phyloP scores from a whole-genome alignment of 371 early-diverging fungal genomes.

The Saksenaea oblongispora region DNA sequence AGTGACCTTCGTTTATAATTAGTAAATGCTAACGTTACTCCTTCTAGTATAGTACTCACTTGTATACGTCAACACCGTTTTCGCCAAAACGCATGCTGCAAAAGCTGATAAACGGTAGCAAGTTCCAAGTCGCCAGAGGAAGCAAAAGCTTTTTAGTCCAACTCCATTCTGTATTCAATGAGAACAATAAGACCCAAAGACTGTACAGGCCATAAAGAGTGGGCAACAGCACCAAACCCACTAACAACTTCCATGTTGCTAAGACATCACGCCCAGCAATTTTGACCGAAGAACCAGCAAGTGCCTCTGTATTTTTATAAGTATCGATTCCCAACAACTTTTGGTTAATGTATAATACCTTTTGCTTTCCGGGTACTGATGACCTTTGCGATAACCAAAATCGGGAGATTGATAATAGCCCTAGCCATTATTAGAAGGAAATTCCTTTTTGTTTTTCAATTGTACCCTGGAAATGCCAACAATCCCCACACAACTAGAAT shows the following conservation, averaged over 20 bases:
- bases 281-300: conserved; percentile 89
- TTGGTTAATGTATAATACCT: conserved; percentile 36
- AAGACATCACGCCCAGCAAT: conserved; percentile 92
- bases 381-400: conserved; percentile 70
- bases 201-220: conserved; percentile 75
- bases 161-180: conserved; percentile 37
- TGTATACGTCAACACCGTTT: conserved; percentile 85
- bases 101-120: conserved; percentile 76
- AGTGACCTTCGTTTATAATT: conserved; percentile 60
- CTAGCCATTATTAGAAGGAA: conserved; percentile 28
- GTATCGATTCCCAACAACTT: background rate
- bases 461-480: conserved; percentile 86
- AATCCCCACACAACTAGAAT: conserved; percentile 71
- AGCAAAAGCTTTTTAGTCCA: conserved; percentile 32
- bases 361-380: conserved; percentile 80
- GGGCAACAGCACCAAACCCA: conserved; percentile 80
- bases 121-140: conserved; percentile 59
- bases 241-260: conserved; percentile 96
- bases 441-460: background rate
- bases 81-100: conserved; percentile 88
- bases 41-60: conserved; percentile 30
- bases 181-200: conserved; percentile 49
- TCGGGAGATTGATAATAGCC: conserved; percentile 77
- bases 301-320: conserved; percentile 64
- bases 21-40: background rate